Conservation (phyloP, 2,329 filamentous ascomycete species). For the Fusarium coffeatum region DNA sequence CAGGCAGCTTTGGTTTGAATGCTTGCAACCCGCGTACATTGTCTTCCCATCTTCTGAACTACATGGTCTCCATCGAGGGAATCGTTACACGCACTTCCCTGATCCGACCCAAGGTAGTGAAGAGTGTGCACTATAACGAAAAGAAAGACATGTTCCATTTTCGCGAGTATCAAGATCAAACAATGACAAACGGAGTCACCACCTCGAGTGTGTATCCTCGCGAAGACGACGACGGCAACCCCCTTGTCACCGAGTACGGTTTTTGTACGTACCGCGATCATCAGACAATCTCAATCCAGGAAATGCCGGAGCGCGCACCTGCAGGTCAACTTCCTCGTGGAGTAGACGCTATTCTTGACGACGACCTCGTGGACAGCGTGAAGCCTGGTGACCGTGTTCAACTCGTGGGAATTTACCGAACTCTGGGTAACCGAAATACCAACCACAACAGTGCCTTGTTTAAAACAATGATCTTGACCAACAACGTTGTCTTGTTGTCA, state of each 20-base stretch:
- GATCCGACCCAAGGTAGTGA: slow-evolving; percentile 96
- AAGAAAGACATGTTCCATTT: slow-evolving; percentile 86
- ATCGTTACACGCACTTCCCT: slow-evolving; percentile 97
- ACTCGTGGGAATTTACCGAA: slow-evolving; percentile 94
- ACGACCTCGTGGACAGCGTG: slow-evolving; percentile 92
- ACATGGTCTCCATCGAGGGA: slow-evolving; percentile 96
- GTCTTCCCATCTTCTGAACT: slow-evolving; percentile 88
- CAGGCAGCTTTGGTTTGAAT: slow-evolving; percentile 94
- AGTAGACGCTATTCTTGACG: slow-evolving; percentile 95
- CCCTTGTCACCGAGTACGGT: slow-evolving; percentile 93
- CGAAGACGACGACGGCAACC: slow-evolving; percentile 92
- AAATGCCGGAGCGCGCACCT: slow-evolving; percentile 97
- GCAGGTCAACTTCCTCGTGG: slow-evolving; percentile 94
- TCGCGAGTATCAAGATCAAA: slow-evolving; percentile 94
- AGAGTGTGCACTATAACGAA: slow-evolving; percentile 97
- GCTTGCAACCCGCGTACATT: slow-evolving; percentile 94
- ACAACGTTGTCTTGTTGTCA: slow-evolving; percentile 93
- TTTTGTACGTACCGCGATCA: slow-evolving; percentile 96
- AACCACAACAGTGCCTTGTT: slow-evolving; percentile 92
- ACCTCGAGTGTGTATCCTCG: slow-evolving; percentile 94
- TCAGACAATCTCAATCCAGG: slow-evolving; percentile 97
- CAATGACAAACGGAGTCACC: slow-evolving; percentile 91
- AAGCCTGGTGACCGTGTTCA: slow-evolving; percentile 98
- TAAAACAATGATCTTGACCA: slow-evolving; percentile 92
- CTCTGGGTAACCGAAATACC: slow-evolving; percentile 93